Evolutionary conservation across 179 eudicot genomes (phyloP).

Genomic region (Actinidia arguta): DNA sequence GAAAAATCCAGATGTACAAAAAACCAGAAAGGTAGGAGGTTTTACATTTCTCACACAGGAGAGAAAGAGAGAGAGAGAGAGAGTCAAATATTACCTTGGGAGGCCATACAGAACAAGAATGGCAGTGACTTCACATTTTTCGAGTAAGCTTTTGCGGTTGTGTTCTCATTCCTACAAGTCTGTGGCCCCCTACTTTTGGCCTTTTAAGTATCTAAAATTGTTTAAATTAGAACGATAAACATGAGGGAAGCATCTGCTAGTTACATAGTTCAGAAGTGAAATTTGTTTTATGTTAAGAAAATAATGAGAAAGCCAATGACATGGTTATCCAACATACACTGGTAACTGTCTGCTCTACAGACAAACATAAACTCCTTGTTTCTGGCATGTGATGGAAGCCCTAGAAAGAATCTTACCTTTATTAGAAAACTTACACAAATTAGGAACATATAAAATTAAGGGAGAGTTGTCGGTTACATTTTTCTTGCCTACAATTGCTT

Average conservation of each 20-base stretch:
- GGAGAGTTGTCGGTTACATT: constrained; percentile 45
- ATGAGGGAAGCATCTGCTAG: background rate
- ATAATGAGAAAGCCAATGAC: background rate
- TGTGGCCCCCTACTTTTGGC: constrained; percentile 79
- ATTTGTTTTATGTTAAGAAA: background rate
- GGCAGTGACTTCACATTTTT: constrained; percentile 97
- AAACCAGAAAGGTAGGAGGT: background rate
- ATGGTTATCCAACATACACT: constrained; percentile 58
- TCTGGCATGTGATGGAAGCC: constrained; percentile 98
- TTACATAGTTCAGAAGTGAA: background rate
- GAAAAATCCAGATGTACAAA: background rate
- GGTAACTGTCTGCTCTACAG: constrained; percentile 96
- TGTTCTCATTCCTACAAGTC: constrained; percentile 84
- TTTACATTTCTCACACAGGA: background rate
- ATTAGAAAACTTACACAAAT: constrained; percentile 20
- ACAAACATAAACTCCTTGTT: constrained; percentile 97
- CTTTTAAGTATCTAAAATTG: constrained; percentile 69
- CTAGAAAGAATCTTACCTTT: constrained; percentile 34
- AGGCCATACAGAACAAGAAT: constrained; percentile 95
- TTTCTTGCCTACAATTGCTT: constrained; percentile 97
- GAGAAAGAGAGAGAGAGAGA: background rate
- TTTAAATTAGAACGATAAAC: background rate
- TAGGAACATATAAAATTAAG: background rate
- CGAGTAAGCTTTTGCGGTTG: constrained; percentile 83
- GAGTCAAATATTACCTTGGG: constrained; percentile 66